Percentiles rank a stretch among this genome's conserved stretches.
Evolutionary conservation across 2,329 filamentous ascomycete species (phyloP).

Genomic region (Didymosphaeria variabile): DNA sequence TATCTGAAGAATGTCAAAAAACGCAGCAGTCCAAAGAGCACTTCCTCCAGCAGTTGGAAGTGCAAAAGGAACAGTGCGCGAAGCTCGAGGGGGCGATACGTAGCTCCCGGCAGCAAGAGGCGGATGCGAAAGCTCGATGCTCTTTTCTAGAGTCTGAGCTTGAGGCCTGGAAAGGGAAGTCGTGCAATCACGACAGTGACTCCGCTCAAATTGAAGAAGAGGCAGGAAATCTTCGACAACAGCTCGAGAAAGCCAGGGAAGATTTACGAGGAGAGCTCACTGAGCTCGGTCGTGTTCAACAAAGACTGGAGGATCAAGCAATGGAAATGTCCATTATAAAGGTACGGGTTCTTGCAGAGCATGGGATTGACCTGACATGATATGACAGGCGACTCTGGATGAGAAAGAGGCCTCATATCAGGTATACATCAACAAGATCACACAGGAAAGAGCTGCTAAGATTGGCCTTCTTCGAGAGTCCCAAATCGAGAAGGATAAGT

Average conservation of each 20-base stretch:
- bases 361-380: slow-evolving; percentile 17
- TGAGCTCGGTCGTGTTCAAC: slow-evolving; percentile 17
- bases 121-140: slow-evolving; percentile 19
- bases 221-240: slow-evolving; percentile 20
- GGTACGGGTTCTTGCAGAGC: slow-evolving; percentile 10
- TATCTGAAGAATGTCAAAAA: slow-evolving; percentile 24
- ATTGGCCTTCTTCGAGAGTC: slow-evolving; percentile 15
- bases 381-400: slow-evolving; percentile 12
- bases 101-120: slow-evolving; percentile 21
- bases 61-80: slow-evolving; percentile 23
- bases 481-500: slow-evolving; percentile 17
- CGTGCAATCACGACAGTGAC: slow-evolving; percentile 6
- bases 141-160: slow-evolving; percentile 29
- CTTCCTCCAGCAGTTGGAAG: slow-evolving; percentile 28
- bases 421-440: slow-evolving; percentile 27
- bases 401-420: slow-evolving; percentile 25
- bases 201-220: slow-evolving; percentile 19
- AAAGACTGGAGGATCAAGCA: slow-evolving; percentile 17
- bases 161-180: slow-evolving; percentile 17
- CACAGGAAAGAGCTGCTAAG: slow-evolving; percentile 24
- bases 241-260: slow-evolving; percentile 22
- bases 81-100: slow-evolving; percentile 24
- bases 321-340: slow-evolving; percentile 10
- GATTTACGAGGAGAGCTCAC: slow-evolving; percentile 19
- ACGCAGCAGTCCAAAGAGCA: slow-evolving; percentile 23